Base-by-base conservation (phyloP, 2,329 filamentous ascomycete species). In the Xylaria arbuscula region DNA sequence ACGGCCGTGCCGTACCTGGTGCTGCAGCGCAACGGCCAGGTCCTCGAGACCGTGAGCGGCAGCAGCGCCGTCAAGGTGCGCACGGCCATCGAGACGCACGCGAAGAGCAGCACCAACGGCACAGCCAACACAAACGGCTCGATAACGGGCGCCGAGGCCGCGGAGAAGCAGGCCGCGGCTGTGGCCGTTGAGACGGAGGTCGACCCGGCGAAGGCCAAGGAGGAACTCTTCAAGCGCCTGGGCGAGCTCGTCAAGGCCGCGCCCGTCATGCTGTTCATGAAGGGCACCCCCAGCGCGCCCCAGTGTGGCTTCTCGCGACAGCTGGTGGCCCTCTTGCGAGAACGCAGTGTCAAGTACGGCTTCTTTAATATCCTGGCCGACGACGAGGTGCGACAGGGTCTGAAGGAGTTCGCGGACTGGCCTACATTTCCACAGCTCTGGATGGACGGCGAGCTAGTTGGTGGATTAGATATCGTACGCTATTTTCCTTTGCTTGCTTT, bases 321-420 rank as follows among this genome's bases (percentile, higher is more conserved):
- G 83, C 84, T 97, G 53, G 96, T 99, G 51, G 90, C 85, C 32
- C 88, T 99, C 55, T 83, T 99, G 75, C 88, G 96, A 61, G 95
- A 98, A 82, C 91, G 93, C 78, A 92, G 92, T 58, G 92, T 99
- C 69, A 93, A 97, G 79, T 99, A 98, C 80, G 96, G 96, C 22
- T 99, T 99, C 85, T 99, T 99, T 86, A 98, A 99, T 79, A 99
- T 99, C 72, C 82, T 99, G 75, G 96, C 96, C 71, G 96, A 99
- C 79, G 95, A 99, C 77, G 95, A 98, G 80, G 96, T 99, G 56
- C 88, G 96, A 69, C 95, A 98, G 83, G 96, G 96, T 0, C 83
- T 99, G 77, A 99, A 99, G 86, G 93, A 96, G 82, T 98, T 90
- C 80, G 94, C 94, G n/a, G 96, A 98, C 70, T 99, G 96, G 96